phyloP scores from a whole-genome alignment of 768 basidiomycete species.

The Calocera viscosa region DNA sequence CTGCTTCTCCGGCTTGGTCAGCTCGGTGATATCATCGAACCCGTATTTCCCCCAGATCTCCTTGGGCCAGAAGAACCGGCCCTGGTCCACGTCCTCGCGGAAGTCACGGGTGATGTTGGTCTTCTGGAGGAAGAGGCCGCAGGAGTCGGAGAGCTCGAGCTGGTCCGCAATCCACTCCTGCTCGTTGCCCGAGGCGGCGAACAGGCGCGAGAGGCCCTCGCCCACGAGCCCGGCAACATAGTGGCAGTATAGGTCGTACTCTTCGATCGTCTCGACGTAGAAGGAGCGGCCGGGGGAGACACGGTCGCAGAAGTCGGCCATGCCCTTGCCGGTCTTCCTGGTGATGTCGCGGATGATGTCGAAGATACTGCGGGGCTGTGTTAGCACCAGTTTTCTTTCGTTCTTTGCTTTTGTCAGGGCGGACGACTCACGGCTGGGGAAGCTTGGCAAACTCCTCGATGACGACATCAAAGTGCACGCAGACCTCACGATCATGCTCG shows the following conservation, averaged over 20 bases:
- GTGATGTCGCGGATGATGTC: conserved; percentile 71
- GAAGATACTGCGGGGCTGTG: conserved; percentile 36
- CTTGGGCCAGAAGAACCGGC: conserved; percentile 84
- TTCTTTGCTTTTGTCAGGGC: not conserved
- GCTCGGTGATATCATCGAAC: conserved; percentile 57
- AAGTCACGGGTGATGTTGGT: conserved; percentile 96
- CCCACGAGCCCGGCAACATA: conserved; percentile 97
- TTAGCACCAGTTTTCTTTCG: not conserved
- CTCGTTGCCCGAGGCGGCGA: conserved; percentile 77
- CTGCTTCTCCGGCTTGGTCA: conserved; percentile 45
- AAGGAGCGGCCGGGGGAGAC: conserved; percentile 50
- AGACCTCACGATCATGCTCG: conserved; percentile 77
- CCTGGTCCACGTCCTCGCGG: conserved; percentile 77
- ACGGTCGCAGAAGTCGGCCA: conserved; percentile 89
- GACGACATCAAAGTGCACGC: conserved; percentile 70
- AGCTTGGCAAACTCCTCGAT: conserved; percentile 68
- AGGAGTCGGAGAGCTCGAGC: conserved; percentile 79
- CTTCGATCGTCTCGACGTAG: conserved; percentile 60
- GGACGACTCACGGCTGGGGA: conserved; percentile 38
- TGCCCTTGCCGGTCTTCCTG: conserved; percentile 80
- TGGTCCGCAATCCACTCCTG: conserved; percentile 57
- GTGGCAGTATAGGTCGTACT: conserved; percentile 97
- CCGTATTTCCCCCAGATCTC: conserved; percentile 80
- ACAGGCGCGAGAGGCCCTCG: conserved; percentile 82
- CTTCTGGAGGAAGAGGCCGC: conserved; percentile 94